Base-by-base conservation (phyloP, 2,329 filamentous ascomycete genomes). In the Colletotrichum trifolii region DNA sequence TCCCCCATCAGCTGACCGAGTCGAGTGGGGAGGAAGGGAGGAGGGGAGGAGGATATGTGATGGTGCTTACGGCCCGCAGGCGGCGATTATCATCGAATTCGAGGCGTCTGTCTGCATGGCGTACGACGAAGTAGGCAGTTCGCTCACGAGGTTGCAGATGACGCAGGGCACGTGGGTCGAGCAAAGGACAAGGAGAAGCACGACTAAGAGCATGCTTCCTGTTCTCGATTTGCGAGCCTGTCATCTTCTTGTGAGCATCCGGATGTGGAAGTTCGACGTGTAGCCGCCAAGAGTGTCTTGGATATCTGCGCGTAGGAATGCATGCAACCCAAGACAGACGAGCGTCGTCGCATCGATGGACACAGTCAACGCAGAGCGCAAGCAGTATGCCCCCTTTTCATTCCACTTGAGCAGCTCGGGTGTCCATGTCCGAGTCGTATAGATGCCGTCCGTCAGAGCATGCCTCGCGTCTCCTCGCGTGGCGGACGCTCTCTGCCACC, bases 211-310 rank as follows among this genome's bases (percentile, higher is more conserved):
- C 34, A 46, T 17, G 38, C 47, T 36, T 15, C 25, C 1, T 45
- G 57, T 47, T 50, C 56, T 53, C 12, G 36, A 8, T 6, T 7
- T 33, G 52, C 15, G 42, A 65, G 62, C 58, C 25, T 62, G 52
- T 56, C 62, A 56, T 62, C 58, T 53, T 42, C 45, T 33, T 40
- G 53, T 47, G 40, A 52, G 52, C 47, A 53, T 39, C 62, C 52
- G 6, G 15, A 65, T 46, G 45, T 42, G 50, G 57, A 65, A 56
- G 53, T 52, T 53, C n/a, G 36, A 43, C 53, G 62, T 52, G 52
- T 45, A 33, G 57, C 40, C n/a, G 46, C 47, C 52, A 62, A 65
- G 40, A 52, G 35, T 25, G 9, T 58, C 47, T 38, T 53, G 52
- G 42, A 11, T n/a, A 13, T 25, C 34, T 15, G 40, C 34, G 38